These are phyloP conservation scores for Sporormia fimetaria DNA, from an alignment of 495 filamentous ascomycete species.

Conservation along the genomic window DNA sequence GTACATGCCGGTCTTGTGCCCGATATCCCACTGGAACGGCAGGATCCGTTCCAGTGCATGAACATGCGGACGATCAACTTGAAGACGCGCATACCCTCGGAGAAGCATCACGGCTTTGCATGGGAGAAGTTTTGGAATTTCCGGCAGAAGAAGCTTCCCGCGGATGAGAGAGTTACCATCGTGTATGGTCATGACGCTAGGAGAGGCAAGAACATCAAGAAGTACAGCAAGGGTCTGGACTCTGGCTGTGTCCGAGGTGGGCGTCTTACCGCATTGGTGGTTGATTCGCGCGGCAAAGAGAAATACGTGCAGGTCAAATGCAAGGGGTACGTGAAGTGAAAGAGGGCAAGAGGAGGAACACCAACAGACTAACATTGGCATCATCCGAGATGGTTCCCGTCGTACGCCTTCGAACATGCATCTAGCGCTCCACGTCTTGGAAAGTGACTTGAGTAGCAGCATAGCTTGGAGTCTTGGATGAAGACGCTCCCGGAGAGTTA, in stretches of 20 bases:
- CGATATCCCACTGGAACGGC: conserved; percentile 53
- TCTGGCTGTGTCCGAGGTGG: conserved; percentile 67
- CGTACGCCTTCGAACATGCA: too few relatives aligned
- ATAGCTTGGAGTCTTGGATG: too few relatives aligned
- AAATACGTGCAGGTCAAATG: conserved; percentile 25
- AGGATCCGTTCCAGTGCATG: conserved; percentile 77
- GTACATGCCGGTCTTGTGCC: conserved; percentile 82
- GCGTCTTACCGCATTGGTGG: conserved; percentile 62
- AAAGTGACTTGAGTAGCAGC: too few relatives aligned
- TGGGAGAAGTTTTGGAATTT: conserved; percentile 61
- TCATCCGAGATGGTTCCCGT: too few relatives aligned
- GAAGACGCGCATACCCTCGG: conserved; percentile 49
- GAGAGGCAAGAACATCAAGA: conserved; percentile 50
- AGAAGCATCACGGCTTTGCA: conserved; percentile 43
- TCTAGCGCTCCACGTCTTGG: too few relatives aligned
- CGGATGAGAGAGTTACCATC: conserved; percentile 41
- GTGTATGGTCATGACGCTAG: conserved; percentile 83
- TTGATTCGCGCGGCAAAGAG: conserved; percentile 37
- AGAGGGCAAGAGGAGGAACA: not conserved
- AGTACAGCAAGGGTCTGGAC: conserved; percentile 77
- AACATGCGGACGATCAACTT: conserved; percentile 75
- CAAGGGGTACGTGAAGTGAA: conserved; percentile 11
- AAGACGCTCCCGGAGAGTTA: too few relatives aligned
- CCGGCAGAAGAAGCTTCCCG: conserved; percentile 36
- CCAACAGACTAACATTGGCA: not conserved